A percentile compares a stretch with the other conserved stretches of the same genome.
Evolutionary conservation across 768 basidiomycete species (phyloP).

Genomic region (Hygrocybe coccinea): DNA sequence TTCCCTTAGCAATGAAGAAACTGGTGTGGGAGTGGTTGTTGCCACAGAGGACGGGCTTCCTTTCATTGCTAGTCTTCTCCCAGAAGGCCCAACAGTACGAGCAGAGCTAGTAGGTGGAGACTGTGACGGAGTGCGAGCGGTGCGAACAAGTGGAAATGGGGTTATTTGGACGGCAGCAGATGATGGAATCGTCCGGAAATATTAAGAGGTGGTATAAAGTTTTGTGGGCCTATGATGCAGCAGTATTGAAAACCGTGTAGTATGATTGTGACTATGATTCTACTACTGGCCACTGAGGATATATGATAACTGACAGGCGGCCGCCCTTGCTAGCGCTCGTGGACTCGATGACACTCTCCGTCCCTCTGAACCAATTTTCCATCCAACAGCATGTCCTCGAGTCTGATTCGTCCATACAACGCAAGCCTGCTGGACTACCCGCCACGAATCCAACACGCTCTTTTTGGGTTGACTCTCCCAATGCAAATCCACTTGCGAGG

Average conservation of each 20-base stretch:
- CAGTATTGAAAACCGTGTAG: too few species aligned
- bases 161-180: constrained; percentile 58
- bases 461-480: constrained; percentile 63
- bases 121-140: constrained; percentile 52
- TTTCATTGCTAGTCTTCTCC: constrained; percentile 42
- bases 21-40: constrained; percentile 39
- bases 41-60: constrained; percentile 59
- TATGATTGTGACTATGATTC: too few species aligned
- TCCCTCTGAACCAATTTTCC: neutral
- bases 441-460: constrained; percentile 62
- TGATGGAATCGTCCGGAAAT: constrained; percentile 57
- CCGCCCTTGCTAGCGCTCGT: too few species aligned
- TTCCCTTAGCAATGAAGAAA: constrained; percentile 6
- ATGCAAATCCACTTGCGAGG: constrained; percentile 60
- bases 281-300: too few species aligned
- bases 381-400: constrained; percentile 8
- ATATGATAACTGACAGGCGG: too few species aligned
- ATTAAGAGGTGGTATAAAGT: neutral
- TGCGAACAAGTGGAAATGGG: constrained; percentile 30
- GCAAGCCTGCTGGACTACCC: constrained; percentile 36
- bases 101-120: constrained; percentile 57
- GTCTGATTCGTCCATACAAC: neutral
- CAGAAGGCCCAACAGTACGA: constrained; percentile 39
- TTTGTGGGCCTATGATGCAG: too few species aligned
- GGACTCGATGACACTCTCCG: neutral